phyloP scores from a whole-genome alignment of 2,329 filamentous ascomycete genomes.

The Colletotrichum eremochloae region DNA sequence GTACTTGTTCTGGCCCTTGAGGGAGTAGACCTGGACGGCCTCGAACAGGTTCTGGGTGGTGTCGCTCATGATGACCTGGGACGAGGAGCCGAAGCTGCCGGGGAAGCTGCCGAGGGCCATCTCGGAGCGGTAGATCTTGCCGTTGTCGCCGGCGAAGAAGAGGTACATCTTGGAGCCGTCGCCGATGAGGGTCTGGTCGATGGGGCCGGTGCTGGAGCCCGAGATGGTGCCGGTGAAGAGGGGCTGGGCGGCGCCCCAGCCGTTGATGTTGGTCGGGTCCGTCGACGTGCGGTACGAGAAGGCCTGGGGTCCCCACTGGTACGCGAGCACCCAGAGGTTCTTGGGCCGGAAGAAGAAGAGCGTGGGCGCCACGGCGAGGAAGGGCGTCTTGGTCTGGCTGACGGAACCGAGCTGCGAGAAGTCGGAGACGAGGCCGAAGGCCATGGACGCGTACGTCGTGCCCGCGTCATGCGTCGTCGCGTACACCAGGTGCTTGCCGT shows the following conservation, averaged over 20 bases:
- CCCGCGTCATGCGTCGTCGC: conserved; percentile 61
- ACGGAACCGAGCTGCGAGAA: conserved; percentile 65
- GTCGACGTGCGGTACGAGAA: conserved; percentile 72
- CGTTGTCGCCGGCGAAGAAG: conserved; percentile 77
- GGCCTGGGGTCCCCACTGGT: conserved; percentile 72
- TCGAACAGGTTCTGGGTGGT: conserved; percentile 72
- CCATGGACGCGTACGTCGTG: conserved; percentile 68
- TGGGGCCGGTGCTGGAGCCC: conserved; percentile 64
- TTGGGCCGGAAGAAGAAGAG: conserved; percentile 75
- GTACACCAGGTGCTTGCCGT: conserved; percentile 73
- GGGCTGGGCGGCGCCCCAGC: conserved; percentile 66
- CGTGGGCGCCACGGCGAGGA: conserved; percentile 67
- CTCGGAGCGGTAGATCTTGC: conserved; percentile 73
- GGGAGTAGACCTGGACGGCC: conserved; percentile 75
- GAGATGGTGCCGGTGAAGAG: conserved; percentile 70
- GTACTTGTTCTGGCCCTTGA: conserved; percentile 67
- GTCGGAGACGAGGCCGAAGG: conserved; percentile 67
- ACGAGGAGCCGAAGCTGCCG: conserved; percentile 66
- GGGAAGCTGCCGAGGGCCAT: conserved; percentile 76
- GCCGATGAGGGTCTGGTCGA: conserved; percentile 75
- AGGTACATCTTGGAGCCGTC: conserved; percentile 74
- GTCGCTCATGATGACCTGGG: conserved; percentile 65
- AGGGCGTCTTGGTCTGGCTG: conserved; percentile 64
- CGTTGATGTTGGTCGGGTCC: conserved; percentile 68
- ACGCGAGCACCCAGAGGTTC: conserved; percentile 73